Conservation (phyloP, 805 yeast genomes). For the Kodamaea hsintzibuensis region DNA sequence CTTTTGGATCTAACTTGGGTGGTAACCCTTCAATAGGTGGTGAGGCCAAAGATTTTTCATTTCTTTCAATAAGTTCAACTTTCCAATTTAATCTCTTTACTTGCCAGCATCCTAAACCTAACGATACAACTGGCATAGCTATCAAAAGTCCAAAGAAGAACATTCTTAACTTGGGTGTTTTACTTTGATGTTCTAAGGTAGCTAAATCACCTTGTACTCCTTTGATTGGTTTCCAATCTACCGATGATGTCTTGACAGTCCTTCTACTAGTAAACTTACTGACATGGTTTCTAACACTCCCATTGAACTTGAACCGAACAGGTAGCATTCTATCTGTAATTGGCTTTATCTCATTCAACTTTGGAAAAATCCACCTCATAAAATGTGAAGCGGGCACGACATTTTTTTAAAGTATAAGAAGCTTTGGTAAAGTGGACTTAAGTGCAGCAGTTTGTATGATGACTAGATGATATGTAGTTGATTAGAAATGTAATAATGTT, state of each 20-base stretch:
- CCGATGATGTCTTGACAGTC: conserved; percentile 59
- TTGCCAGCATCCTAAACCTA: conserved; percentile 93
- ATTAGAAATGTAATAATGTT: too few species aligned
- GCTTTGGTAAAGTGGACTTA: too few species aligned
- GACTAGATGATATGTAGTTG: too few species aligned
- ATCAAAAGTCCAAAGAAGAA: conserved; percentile 47
- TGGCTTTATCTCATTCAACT: neutral
- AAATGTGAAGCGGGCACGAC: neutral
- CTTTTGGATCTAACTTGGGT: conserved; percentile 58
- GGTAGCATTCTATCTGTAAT: neutral
- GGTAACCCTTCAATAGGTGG: conserved; percentile 73
- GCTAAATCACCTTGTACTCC: conserved; percentile 41
- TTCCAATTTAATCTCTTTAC: conserved; percentile 85
- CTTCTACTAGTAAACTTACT: conserved; percentile 13
- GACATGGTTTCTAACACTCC: neutral
- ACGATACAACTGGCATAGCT: conserved; percentile 85
- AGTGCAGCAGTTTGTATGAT: too few species aligned
- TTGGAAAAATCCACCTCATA: neutral
- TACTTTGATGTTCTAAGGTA: conserved; percentile 40
- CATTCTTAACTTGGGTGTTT: conserved; percentile 37
- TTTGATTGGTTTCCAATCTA: conserved; percentile 83
- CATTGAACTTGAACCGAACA: neutral
- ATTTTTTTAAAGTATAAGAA: too few species aligned
- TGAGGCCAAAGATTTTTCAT: conserved; percentile 78
- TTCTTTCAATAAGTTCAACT: conserved; percentile 71